A percentile compares a stretch with the other conserved stretches of the same genome.
phyloP scores from a whole-genome alignment of 306 rosid genomes.

The Vachellia collinsii region DNA sequence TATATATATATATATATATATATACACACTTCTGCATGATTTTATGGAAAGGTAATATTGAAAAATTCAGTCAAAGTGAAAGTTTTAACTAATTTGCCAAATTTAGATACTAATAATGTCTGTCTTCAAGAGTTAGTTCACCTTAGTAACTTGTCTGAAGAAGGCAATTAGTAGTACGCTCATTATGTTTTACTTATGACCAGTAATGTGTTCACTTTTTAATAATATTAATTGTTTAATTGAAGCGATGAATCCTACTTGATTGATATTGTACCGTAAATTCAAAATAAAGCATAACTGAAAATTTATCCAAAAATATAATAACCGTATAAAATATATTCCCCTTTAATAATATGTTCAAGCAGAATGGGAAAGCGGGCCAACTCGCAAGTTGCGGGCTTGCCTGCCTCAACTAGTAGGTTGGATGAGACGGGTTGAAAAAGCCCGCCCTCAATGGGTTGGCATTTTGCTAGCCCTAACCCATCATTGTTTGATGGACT shows the following conservation, averaged over 20 bases:
- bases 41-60: not conserved
- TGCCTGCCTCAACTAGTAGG: too few species aligned
- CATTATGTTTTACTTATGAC: not conserved
- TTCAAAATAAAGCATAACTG: not conserved
- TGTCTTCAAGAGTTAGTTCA: not conserved
- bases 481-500: too few species aligned
- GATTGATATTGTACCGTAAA: not conserved
- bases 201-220: slow-evolving; percentile 6
- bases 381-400: too few species aligned
- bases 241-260: not conserved
- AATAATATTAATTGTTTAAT: not conserved
- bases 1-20: too few species aligned
- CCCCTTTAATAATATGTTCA: not conserved
- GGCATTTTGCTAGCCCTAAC: too few species aligned
- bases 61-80: too few species aligned
- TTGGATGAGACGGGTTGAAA: too few species aligned
- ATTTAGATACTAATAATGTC: not conserved
- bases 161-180: not conserved
- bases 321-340: not conserved
- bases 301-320: not conserved
- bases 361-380: too few species aligned
- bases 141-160: not conserved
- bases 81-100: too few species aligned
- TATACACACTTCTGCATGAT: not conserved
- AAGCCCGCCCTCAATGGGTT: too few species aligned